Base-by-base conservation (phyloP, 106 monocot species). In the Dendrobium chrysotoxum region DNA sequence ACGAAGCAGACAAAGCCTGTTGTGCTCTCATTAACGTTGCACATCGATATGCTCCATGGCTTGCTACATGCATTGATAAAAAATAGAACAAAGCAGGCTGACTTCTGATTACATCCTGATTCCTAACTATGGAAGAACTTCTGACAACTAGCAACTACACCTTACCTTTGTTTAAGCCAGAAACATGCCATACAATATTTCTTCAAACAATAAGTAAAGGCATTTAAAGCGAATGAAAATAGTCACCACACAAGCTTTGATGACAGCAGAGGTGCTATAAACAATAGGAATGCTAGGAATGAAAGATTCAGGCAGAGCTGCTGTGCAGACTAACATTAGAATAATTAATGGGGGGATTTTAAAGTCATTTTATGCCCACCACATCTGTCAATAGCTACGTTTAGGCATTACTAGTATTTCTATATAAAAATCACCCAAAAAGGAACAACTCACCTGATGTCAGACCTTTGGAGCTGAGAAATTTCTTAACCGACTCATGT, bases 401-500 rank as follows among this genome's bases (percentile, higher is more conserved):
- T 65, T 65, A 25, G 64, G 64, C 64, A 65, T 26, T 57, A 20
- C 4, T 57, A 17, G 57, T n/a, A 57, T 20, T 17, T 57, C 64
- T 65, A 11, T 50, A 50, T 25, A 65, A n/a, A n/a, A 65, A 25
- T 65, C 25, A 65, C 26, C n/a, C 23, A 65, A 7, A 65, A 26
- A 76, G 25, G 39, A 81, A 31, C 31, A 74, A 84, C 83, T 82
- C 88, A 91, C 91, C 80, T 82, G 81, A 79, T 77, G 86, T 84
- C 28, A 72, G 46, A 55, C 53, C 46, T 66, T 68, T 84, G 55
- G 76, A 79, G 23, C 78, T 86, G 31, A 89, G 78, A 72, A 83
- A 80, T 78, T 89, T 81, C 67, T 40, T 80, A 55, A 92, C 78
- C 5, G 87, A 87, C 28, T 85, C 81, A 72, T 88, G 80, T 65